Evolutionary conservation across 495 filamentous ascomycete species (phyloP).

Genomic region (Penicillium ucsense): DNA sequence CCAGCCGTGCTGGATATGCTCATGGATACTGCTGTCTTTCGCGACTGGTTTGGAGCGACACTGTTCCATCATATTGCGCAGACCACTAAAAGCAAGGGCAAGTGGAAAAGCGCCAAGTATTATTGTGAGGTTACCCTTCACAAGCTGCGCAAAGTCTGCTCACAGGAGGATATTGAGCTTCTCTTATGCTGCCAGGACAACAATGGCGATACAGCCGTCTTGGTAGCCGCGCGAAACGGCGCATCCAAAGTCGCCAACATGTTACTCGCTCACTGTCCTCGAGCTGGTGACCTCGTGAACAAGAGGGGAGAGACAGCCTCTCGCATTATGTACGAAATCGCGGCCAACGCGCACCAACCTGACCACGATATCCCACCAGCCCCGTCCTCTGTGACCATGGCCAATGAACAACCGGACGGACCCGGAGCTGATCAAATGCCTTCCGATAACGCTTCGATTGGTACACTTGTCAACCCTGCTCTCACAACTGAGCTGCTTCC

Average conservation of each 20-base stretch:
- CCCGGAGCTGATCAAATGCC: slow-evolving; percentile 12
- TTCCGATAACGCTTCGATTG: slow-evolving; percentile 16
- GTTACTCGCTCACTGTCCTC: slow-evolving; percentile 44
- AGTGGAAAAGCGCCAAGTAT: slow-evolving; percentile 75
- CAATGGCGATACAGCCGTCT: slow-evolving; percentile 79
- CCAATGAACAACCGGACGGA: slow-evolving; percentile 32
- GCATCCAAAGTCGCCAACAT: slow-evolving; percentile 36
- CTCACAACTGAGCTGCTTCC: slow-evolving; percentile 27
- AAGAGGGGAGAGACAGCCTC: slow-evolving; percentile 67
- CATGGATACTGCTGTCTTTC: slow-evolving; percentile 59
- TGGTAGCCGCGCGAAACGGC: slow-evolving; percentile 69
- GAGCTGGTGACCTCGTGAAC: slow-evolving; percentile 75
- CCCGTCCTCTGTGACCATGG: slow-evolving; percentile 36
- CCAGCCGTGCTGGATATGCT: slow-evolving; percentile 70
- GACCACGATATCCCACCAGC: slow-evolving; percentile 30
- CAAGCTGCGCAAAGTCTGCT: slow-evolving; percentile 60
- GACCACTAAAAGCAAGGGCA: slow-evolving; percentile 67
- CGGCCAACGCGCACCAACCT: slow-evolving; percentile 29
- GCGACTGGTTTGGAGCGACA: slow-evolving; percentile 69
- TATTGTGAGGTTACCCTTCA: slow-evolving; percentile 88
- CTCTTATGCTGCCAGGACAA: slow-evolving; percentile 63
- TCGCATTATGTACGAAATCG: slow-evolving; percentile 49
- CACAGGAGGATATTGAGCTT: slow-evolving; percentile 60
- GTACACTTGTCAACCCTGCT: slow-evolving; percentile 16
- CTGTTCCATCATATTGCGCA: slow-evolving; percentile 89